Base-by-base conservation (phyloP, 2,329 filamentous ascomycete species). In the Ophiostoma australiae region DNA sequence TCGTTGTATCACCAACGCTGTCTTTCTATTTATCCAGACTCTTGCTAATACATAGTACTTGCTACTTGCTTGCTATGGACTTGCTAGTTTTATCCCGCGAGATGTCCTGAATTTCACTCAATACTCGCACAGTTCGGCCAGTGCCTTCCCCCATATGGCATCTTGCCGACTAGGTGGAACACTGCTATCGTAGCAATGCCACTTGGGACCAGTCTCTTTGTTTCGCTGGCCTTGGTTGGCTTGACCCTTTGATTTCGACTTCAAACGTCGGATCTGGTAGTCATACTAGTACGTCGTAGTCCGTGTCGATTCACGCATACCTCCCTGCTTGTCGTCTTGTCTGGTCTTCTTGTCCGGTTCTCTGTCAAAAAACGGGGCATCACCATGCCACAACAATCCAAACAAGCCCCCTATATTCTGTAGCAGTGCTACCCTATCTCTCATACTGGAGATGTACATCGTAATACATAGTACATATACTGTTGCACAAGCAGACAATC, bases 241-340 rank as follows among this genome's bases (percentile, higher is more conserved):
- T 48, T 48, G 17, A 48, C 52, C 52, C 52, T 58, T 58, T 58
- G 52, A 58, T 58, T 58, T 58, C 44, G 44, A 48, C 44, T 48
- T 48, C 44, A 48, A 48, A n/a, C 44, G 20, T 48, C 44, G 44
- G 44, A 48, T n/a, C 44, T 48, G 20, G 17, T 20, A 20, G 20
- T 48, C 44, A 48, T n/a, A 48, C 44, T 48, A 5, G 44, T 48
- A 48, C 44, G 44, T 48, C 20, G 44, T 48, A 48, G 44, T 48
- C 44, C 17, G 44, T 48, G 37, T 48, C 44, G 44, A 48, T 48
- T 48, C 6, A 39, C 37, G 5, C 44, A 48, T 20, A 17, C 44
- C 44, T 48, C 41, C 15, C 6, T 44, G 41, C 39, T 13, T 41
- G 39, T 41, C 39, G 4, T 31, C 44, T n/a, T n/a, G 20, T 41